Percentiles rank a stretch among this genome's conserved stretches.
Evolutionary conservation across 805 yeast species (phyloP).

Genomic region (Naumovozyma baii): DNA sequence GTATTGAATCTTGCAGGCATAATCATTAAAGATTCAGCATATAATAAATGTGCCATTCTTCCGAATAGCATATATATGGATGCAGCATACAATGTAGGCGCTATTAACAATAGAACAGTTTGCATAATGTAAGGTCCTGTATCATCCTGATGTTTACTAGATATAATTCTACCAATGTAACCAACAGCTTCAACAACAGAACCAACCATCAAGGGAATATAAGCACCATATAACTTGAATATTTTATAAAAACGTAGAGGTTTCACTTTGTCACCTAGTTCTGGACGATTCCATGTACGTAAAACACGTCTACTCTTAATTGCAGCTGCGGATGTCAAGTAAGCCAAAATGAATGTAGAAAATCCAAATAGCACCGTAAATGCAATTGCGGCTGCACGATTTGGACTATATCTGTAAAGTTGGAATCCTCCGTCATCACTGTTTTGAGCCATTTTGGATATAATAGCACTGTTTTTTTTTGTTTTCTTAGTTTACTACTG

Average conservation of each 20-base stretch:
- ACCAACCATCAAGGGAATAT: constrained; percentile 24
- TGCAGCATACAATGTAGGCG: constrained; percentile 29
- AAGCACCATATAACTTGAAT: constrained; percentile 6
- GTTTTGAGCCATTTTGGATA: too few relatives aligned
- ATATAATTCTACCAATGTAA: constrained; percentile 18
- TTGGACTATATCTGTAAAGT: constrained; percentile 12
- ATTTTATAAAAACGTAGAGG: neutral
- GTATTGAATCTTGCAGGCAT: constrained; percentile 20
- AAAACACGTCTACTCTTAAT: neutral
- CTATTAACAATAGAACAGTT: constrained; percentile 21
- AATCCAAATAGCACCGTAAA: constrained; percentile 10
- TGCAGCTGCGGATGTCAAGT: neutral
- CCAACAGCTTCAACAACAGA: constrained; percentile 21
- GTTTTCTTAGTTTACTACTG: too few relatives aligned
- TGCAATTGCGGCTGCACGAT: constrained; percentile 10
- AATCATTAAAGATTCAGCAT: constrained; percentile 13
- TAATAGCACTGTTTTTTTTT: too few relatives aligned
- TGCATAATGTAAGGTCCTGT: constrained; percentile 21
- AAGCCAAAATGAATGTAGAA: neutral
- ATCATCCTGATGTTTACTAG: constrained; percentile 6
- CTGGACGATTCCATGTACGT: constrained; percentile 1
- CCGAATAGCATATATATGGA: constrained; percentile 29
- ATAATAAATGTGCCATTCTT: constrained; percentile 14
- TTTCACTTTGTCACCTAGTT: neutral
- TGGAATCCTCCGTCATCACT: constrained; percentile 1